Percentiles rank a stretch among this genome's conserved stretches.
These are phyloP conservation scores for Linnemannia zychae DNA, from an alignment of 192 early-diverging fungal species.

Conservation along the genomic window DNA sequence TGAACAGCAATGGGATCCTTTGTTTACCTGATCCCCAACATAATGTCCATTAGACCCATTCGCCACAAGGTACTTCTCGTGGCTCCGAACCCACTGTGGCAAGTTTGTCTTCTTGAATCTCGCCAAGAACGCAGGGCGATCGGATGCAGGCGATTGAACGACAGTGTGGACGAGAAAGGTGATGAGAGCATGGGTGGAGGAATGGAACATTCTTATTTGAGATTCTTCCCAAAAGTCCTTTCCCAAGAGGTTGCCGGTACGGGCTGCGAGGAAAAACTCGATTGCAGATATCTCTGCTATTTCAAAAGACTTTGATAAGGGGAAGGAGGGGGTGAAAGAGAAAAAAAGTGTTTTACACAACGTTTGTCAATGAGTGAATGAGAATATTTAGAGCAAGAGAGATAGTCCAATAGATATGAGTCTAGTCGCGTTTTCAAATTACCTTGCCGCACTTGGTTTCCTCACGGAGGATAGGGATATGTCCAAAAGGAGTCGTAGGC, in stretches of 20 bases:
- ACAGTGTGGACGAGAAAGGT: conserved; percentile 25
- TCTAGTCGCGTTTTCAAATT: not conserved
- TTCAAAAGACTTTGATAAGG: conserved; percentile 17
- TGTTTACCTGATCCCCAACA: conserved; percentile 35
- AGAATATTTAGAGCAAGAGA: no score
- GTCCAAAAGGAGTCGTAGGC: conserved; percentile 60
- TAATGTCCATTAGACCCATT: conserved; percentile 51
- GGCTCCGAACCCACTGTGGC: conserved; percentile 24
- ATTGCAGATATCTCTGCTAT: conserved; percentile 38
- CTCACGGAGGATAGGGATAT: conserved; percentile 63
- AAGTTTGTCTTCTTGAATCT: conserved; percentile 27
- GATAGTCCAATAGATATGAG: no score
- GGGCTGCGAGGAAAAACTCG: conserved; percentile 28
- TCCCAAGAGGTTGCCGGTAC: conserved; percentile 11
- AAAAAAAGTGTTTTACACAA: no score
- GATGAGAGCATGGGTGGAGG: conserved; percentile 31
- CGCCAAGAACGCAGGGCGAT: conserved; percentile 16
- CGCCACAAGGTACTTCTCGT: conserved; percentile 25
- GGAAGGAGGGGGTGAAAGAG: not conserved
- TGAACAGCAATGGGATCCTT: not conserved
- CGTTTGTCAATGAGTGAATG: no score
- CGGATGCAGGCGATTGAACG: conserved; percentile 25
- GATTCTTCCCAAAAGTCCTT: conserved; percentile 36
- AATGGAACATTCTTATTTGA: conserved; percentile 38
- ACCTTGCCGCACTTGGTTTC: conserved; percentile 36